These are phyloP conservation scores for Jatropha multifida DNA, from an alignment of 441 rosid species.

Conservation along the genomic window DNA sequence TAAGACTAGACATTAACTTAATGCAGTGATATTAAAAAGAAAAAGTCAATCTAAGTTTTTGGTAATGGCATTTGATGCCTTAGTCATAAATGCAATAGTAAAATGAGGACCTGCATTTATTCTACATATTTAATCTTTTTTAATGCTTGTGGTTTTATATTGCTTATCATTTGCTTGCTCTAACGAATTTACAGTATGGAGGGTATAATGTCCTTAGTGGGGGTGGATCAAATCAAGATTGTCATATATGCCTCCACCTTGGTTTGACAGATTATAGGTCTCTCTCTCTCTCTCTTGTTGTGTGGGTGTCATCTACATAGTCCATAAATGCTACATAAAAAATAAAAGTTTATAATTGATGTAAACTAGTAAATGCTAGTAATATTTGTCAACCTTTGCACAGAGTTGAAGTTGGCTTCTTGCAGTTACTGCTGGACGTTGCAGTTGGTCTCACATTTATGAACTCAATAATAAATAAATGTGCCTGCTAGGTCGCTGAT, in stretches of 20 bases:
- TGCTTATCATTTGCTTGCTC: conserved; percentile 7
- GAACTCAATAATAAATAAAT: neutral
- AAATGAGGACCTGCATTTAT: conserved; percentile 4
- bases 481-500: neutral
- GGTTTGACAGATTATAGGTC: conserved; percentile 91
- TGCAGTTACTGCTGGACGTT: conserved; percentile 3
- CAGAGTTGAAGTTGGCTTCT: neutral
- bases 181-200: conserved; percentile 57
- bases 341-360: neutral
- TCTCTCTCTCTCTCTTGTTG: conserved; percentile 7
- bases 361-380: neutral
- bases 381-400: neutral
- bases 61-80: conserved; percentile 12
- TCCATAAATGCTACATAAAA: neutral
- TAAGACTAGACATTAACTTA: neutral
- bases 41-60: neutral
- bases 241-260: conserved; percentile 58
- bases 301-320: neutral
- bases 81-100: neutral
- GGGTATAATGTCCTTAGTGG: conserved; percentile 41
- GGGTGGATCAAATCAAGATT: conserved; percentile 37
- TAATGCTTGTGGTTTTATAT: neutral
- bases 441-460: neutral
- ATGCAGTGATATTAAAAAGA: neutral
- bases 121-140: neutral